Percentiles rank a stretch among this genome's conserved stretches.
Conservation (phyloP, 139 green algal genomes). For the Chlorella ohadii region DNA sequence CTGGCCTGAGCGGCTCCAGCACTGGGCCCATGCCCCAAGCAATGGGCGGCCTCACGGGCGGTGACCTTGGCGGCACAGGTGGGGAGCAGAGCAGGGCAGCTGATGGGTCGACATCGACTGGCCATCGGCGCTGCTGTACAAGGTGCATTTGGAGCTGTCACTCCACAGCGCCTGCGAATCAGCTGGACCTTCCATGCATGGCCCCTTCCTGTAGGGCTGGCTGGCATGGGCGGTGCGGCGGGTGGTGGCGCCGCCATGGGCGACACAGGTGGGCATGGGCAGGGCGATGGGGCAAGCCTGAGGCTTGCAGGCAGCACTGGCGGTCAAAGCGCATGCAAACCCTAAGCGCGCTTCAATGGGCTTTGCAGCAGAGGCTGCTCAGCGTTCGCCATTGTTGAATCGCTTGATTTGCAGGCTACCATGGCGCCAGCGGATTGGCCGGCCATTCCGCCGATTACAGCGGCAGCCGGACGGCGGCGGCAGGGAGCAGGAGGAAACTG, state of each 20-base stretch:
- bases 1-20: not conserved
- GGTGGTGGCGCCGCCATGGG: conserved; percentile 16
- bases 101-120: no score
- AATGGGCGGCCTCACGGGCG: not conserved
- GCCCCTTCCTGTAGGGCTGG: not conserved
- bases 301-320: no score
- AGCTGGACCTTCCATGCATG: no score
- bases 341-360: no score
- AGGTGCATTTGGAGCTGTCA: not conserved
- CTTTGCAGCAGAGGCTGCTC: no score
- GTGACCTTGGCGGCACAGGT: not conserved
- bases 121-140: not conserved
- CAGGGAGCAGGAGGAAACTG: conserved; percentile 5
- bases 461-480: conserved; percentile 16
- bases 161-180: not conserved
- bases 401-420: conserved; percentile 12
- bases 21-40: conserved; percentile 12
- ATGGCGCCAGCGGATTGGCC: not conserved
- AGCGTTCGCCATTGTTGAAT: no score
- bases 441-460: not conserved
- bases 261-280: not conserved
- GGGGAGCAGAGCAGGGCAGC: not conserved
- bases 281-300: no score
- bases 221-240: not conserved
- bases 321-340: no score